These are phyloP conservation scores for Myriangium duriaei DNA, from an alignment of 2,329 filamentous ascomycete species.

Conservation along the genomic window DNA sequence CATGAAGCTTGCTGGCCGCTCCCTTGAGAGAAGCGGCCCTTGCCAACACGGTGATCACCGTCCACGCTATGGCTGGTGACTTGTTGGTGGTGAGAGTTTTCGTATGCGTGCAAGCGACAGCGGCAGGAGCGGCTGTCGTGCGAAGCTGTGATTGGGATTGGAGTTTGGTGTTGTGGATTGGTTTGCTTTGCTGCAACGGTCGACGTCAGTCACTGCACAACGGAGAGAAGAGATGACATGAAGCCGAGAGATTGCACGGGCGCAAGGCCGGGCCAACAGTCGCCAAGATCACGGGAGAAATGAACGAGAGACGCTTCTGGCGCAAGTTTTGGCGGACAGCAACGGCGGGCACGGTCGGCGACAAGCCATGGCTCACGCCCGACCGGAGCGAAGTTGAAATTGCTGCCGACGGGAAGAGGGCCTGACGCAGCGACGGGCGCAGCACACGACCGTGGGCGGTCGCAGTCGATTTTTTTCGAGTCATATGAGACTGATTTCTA, in stretches of 20 bases:
- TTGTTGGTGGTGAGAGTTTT: background rate
- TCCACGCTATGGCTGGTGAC: conserved; percentile 8
- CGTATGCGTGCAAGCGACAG: background rate
- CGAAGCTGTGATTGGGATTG: background rate
- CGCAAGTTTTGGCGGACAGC: too few species aligned
- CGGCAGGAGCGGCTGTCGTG: background rate
- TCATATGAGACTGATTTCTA: too few species aligned
- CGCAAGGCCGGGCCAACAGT: background rate
- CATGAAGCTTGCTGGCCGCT: conserved; percentile 6
- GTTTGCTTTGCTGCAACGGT: conserved; percentile 1
- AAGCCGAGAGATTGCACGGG: background rate
- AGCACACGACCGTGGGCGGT: too few species aligned
- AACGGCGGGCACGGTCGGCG: too few species aligned
- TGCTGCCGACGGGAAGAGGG: too few species aligned
- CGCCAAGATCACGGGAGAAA: too few species aligned
- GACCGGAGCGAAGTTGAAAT: too few species aligned
- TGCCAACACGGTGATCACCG: conserved; percentile 4
- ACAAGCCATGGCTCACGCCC: too few species aligned
- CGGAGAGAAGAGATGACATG: conserved; percentile 4
- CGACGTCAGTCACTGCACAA: background rate
- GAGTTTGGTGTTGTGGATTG: background rate
- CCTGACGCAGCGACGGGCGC: too few species aligned
- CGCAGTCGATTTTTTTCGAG: too few species aligned
- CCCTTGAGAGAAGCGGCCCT: conserved; percentile 7
- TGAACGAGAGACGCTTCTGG: too few species aligned